Percentiles rank a stretch among this genome's conserved stretches.
Conservation (phyloP, 768 basidiomycete species). For the Podaxis sp. region DNA sequence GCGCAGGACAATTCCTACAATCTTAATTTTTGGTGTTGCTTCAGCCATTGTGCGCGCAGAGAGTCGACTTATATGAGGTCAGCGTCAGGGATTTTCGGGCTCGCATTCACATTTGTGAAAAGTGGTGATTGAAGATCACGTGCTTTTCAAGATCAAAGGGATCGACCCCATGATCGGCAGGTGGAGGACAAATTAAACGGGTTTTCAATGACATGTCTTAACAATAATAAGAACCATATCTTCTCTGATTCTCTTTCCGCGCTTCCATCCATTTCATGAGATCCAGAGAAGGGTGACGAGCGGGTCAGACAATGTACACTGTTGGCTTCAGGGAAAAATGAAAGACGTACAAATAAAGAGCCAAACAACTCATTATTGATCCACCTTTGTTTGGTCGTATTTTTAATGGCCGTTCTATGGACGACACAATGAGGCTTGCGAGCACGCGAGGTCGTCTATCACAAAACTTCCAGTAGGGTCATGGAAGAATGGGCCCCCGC, state of each 20-base stretch:
- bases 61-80: neutral
- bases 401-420: neutral
- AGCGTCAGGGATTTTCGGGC: neutral
- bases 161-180: no score
- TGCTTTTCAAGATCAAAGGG: neutral
- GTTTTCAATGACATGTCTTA: no score
- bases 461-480: constrained; percentile 5
- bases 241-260: neutral
- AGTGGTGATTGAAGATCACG: neutral
- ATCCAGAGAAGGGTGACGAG: neutral
- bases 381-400: neutral
- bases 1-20: constrained; percentile 28
- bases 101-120: neutral
- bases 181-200: no score
- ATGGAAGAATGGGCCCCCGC: constrained; percentile 8
- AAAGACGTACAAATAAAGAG: constrained; percentile 1
- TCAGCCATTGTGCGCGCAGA: constrained; percentile 33
- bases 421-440: neutral
- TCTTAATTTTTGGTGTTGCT: constrained; percentile 39
- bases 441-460: neutral
- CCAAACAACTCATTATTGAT: neutral
- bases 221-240: no score
- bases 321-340: neutral
- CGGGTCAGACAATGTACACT: neutral
- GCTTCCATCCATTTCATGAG: neutral